Evolutionary conservation across 139 green algal species (phyloP).

Genomic region (Gonium pectorale): DNA sequence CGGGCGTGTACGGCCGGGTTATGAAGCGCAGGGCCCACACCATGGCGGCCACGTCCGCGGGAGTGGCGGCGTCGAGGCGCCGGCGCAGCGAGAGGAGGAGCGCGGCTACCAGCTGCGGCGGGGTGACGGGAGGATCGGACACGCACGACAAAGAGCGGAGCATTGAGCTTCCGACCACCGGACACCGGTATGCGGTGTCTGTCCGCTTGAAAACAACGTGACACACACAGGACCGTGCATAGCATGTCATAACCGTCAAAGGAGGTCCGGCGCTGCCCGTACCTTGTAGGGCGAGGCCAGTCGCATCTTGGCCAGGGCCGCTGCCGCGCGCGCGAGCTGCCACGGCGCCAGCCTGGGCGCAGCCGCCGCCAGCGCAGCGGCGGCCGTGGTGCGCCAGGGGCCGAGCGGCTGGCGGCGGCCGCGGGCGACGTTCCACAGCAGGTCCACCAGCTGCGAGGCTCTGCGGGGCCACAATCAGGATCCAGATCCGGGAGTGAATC

Average conservation of each 20-base stretch:
- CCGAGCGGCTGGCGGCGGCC: background rate
- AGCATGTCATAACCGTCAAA: no score
- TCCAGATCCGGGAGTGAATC: background rate
- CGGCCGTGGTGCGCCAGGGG: background rate
- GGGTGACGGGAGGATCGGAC: background rate
- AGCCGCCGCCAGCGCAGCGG: background rate
- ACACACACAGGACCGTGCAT: background rate
- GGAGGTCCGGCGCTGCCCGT: background rate
- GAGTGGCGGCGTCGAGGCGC: background rate
- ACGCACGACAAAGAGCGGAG: background rate
- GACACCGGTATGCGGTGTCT: no score
- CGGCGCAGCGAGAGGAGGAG: background rate
- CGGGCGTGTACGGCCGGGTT: background rate
- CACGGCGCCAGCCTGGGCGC: background rate
- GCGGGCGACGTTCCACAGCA: background rate
- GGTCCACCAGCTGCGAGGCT: conserved; percentile 8
- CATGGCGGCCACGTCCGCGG: conserved; percentile 8
- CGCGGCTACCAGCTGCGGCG: background rate
- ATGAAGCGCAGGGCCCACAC: conserved; percentile 35
- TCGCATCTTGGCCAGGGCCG: conserved; percentile 14
- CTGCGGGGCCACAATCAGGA: background rate
- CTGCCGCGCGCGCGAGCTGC: background rate
- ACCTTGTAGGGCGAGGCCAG: conserved; percentile 21
- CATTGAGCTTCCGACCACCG: background rate
- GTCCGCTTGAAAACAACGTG: background rate